Base-by-base conservation (phyloP, 805 yeast species). In the Metschnikowia lochheadii region DNA sequence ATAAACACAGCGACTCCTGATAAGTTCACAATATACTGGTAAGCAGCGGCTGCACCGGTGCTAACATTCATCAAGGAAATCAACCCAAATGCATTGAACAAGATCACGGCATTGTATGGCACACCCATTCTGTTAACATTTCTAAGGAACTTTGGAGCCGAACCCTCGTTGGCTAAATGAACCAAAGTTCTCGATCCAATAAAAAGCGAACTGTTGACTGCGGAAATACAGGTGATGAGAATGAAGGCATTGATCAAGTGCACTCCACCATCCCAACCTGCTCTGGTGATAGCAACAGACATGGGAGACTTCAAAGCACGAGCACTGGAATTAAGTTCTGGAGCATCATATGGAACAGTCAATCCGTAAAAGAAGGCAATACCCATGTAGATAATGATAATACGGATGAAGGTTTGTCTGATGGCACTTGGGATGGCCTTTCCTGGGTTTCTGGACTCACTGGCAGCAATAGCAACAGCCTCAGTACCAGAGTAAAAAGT, bases 111-210 rank as follows among this genome's bases (percentile, higher is more conserved):
- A 40, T 73, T 74, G 53, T 75, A 78, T 1, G 91, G 90, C n/a
- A 82, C 81, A 52, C 90, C 91, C 44, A 73, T 67, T 50, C 71
- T 75, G 58, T 78, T 77, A 32, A 81, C 79, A 55, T 69, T 74
- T 2, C 73, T 73, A 51, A 85, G 72, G 49, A 81, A 59, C 60
- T 69, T 68, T 39, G 88, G 89, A 0, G 86, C 87, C 51, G 75
- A 73, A 1, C 83, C 81, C 49, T 78, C 82, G 52, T 76, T 70
- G 5, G 89, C 83, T 75, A 85, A 75, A 49, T 79, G 81, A 54
- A 84, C 80, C 13, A 85, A 70, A 1, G 89, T 78, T 63, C 91
- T 73, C 2, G 88, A 80, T 10, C 87, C 88, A 63, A 85, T 76
- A 64, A 81, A 85, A 47, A 85, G 80, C 34, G 86, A 79, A 39